Evolutionary conservation across 2,329 filamentous ascomycete genomes (phyloP).

Genomic region (Scorias spongiosa): DNA sequence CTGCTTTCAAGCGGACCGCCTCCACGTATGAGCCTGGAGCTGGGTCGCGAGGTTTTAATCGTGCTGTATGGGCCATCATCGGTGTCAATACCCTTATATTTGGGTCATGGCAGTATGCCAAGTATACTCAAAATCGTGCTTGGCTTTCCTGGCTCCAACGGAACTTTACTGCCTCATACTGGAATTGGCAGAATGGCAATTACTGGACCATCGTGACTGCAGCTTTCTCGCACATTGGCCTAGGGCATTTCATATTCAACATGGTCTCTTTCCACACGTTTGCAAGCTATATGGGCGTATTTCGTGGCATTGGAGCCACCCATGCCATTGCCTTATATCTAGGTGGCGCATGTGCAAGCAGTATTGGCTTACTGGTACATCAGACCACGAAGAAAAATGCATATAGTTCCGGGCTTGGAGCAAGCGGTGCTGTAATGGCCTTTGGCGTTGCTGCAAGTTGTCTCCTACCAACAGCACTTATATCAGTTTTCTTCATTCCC

Average conservation of each 20-base stretch:
- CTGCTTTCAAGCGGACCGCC: no score
- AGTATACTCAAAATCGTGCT: constrained; percentile 7
- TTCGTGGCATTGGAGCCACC: constrained; percentile 15
- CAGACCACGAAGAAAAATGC: not conserved
- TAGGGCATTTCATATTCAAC: constrained; percentile 26
- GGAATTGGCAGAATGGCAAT: constrained; percentile 14
- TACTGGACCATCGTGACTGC: constrained; percentile 26
- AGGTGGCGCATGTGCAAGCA: constrained; percentile 13
- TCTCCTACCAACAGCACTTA: constrained; percentile 20
- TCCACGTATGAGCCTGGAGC: not conserved
- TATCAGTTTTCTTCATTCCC: constrained; percentile 23
- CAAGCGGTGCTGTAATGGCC: constrained; percentile 28
- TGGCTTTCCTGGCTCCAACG: constrained; percentile 8
- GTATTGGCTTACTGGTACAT: constrained; percentile 10
- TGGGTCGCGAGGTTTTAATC: constrained; percentile 1
- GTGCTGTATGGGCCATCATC: constrained; percentile 22
- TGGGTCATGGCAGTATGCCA: constrained; percentile 21
- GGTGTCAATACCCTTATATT: constrained; percentile 27
- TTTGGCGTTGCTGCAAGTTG: constrained; percentile 24
- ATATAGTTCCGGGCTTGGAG: constrained; percentile 15
- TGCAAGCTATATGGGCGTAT: constrained; percentile 17
- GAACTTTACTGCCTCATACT: constrained; percentile 20
- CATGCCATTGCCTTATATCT: constrained; percentile 12
- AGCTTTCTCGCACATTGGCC: constrained; percentile 24
- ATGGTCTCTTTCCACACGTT: constrained; percentile 26